Evolutionary conservation across 108 stramenopile genomes (phyloP).

Genomic region (Pseudonitzschia pungens): DNA sequence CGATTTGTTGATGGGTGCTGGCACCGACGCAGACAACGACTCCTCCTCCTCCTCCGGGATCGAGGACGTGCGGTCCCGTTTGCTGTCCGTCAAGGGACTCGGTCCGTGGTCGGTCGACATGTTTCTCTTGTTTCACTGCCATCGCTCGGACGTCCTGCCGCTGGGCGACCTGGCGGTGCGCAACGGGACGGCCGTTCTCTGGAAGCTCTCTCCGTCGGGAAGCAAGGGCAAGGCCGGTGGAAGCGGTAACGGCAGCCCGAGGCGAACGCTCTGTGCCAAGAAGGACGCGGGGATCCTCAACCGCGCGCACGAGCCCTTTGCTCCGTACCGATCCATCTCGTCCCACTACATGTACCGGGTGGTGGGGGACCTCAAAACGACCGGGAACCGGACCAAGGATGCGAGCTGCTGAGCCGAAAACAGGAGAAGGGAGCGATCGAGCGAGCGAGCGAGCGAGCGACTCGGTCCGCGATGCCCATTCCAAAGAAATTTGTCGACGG

Average conservation of each 20-base stretch:
- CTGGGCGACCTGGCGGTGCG: slow-evolving; percentile 69
- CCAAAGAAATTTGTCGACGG: no score
- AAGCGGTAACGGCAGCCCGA: no score
- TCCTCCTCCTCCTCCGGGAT: no score
- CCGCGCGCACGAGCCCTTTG: slow-evolving; percentile 25
- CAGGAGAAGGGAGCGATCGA: no score
- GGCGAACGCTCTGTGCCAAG: no score
- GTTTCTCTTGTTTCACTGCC: slow-evolving; percentile 61
- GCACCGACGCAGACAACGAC: no score
- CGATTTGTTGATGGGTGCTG: background rate
- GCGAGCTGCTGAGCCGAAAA: no score
- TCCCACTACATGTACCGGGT: slow-evolving; percentile 56
- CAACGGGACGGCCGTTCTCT: slow-evolving; percentile 47
- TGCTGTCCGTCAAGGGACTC: slow-evolving; percentile 56
- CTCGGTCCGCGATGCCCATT: no score
- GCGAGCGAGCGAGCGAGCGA: no score
- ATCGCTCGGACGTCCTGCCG: slow-evolving; percentile 49
- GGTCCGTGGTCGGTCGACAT: slow-evolving; percentile 72
- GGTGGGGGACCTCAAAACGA: no score
- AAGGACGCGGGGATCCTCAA: no score
- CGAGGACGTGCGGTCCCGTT: slow-evolving; percentile 27
- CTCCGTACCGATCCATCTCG: slow-evolving; percentile 46
- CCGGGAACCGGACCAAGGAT: no score
- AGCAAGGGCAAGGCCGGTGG: slow-evolving; percentile 38
- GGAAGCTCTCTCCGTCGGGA: slow-evolving; percentile 23